phyloP scores from a whole-genome alignment of 345 rosid genomes.

The Citrus trifoliata region DNA sequence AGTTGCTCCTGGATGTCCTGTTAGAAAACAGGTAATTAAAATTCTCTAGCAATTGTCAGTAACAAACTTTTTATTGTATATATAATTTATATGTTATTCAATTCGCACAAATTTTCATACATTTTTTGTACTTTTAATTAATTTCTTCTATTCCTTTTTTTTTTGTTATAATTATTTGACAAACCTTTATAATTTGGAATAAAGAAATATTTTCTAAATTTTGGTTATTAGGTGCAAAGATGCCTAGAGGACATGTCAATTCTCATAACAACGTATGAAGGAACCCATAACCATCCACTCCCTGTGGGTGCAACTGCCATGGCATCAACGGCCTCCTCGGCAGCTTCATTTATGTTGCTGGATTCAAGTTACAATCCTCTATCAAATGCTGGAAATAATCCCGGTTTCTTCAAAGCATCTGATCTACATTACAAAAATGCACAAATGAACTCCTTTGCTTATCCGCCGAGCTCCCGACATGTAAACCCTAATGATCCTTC shows the following conservation, averaged over 20 bases:
- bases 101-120: too few relatives aligned
- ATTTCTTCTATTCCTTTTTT: too few relatives aligned
- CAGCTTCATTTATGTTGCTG: conserved; percentile 45
- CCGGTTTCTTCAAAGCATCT: conserved; percentile 15
- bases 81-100: too few relatives aligned
- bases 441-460: conserved; percentile 18
- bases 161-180: too few relatives aligned
- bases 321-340: conserved; percentile 49
- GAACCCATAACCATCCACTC: conserved; percentile 60
- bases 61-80: too few relatives aligned
- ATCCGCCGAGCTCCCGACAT: conserved; percentile 11
- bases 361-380: conserved; percentile 31
- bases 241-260: conserved; percentile 63
- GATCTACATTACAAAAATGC: conserved; percentile 10
- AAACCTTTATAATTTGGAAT: too few relatives aligned
- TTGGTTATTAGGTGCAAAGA: conserved; percentile 45
- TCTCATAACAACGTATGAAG: conserved; percentile 62
- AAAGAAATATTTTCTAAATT: too few relatives aligned
- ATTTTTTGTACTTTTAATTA: too few relatives aligned
- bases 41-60: too few relatives aligned
- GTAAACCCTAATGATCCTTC: conserved; percentile 28
- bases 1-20: conserved; percentile 52
- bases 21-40: conserved; percentile 71
- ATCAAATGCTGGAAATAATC: not conserved
- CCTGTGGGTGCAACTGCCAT: conserved; percentile 59